Percentiles rank a stretch among this genome's conserved stretches.
Conservation (phyloP, 768 basidiomycete species). For the Hemileccinum rubropunctum region DNA sequence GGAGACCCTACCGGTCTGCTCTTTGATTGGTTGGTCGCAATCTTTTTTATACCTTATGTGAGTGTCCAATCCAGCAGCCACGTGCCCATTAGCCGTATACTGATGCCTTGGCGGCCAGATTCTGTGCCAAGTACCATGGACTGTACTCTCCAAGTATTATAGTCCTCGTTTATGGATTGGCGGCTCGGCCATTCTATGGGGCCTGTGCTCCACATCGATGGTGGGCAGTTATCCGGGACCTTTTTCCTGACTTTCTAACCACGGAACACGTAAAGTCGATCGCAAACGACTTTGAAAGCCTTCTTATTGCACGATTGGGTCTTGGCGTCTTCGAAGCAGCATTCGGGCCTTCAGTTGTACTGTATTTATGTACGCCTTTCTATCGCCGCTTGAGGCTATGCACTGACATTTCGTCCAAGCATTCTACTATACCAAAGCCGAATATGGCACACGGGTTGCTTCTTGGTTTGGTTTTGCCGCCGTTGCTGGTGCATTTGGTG, state of each 20-base stretch:
- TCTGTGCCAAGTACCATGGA: conserved; percentile 66
- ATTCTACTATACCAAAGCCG: conserved; percentile 48
- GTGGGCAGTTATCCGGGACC: conserved; percentile 29
- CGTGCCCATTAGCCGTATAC: background rate
- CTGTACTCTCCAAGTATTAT: conserved; percentile 62
- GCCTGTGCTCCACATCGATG: conserved; percentile 69
- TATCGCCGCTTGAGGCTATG: conserved; percentile 13
- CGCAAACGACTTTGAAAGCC: conserved; percentile 25
- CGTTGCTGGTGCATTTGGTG: conserved; percentile 56
- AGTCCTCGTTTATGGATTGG: conserved; percentile 71
- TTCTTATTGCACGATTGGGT: conserved; percentile 30
- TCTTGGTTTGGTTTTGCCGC: conserved; percentile 56
- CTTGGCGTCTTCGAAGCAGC: conserved; percentile 36
- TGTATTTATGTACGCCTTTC: conserved; percentile 28
- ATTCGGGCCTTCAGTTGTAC: conserved; percentile 31
- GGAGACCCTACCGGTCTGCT: conserved; percentile 66
- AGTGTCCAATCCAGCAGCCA: conserved; percentile 14
- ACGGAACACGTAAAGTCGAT: conserved; percentile 17
- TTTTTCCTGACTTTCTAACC: background rate
- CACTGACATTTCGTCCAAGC: conserved; percentile 27
- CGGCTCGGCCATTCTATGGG: conserved; percentile 68
- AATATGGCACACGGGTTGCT: conserved; percentile 46
- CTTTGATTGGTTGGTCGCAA: conserved; percentile 78
- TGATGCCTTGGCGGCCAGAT: conserved; percentile 43
- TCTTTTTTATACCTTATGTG: conserved; percentile 80